phyloP scores from a whole-genome alignment of 2,329 filamentous ascomycete species.

The Rutstroemia sydowiana region DNA sequence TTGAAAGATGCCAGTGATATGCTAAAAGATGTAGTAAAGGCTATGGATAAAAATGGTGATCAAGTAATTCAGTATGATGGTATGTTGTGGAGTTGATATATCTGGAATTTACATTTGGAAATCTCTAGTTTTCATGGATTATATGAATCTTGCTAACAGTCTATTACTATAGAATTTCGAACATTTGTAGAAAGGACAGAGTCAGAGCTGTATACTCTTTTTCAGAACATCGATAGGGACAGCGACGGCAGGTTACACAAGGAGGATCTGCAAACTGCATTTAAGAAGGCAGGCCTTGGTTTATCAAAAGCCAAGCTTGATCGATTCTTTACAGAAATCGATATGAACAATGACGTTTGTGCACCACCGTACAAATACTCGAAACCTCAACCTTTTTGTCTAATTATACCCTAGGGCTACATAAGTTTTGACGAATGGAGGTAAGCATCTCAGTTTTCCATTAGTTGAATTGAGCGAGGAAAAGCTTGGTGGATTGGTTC shows the following conservation, averaged over 20 bases:
- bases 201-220: conserved; percentile 71
- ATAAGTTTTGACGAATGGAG: conserved; percentile 96
- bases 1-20: conserved; percentile 88
- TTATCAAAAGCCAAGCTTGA: conserved; percentile 72
- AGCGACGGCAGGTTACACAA: conserved; percentile 81
- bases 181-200: conserved; percentile 84
- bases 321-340: conserved; percentile 83
- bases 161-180: conserved; percentile 63
- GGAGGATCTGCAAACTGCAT: conserved; percentile 72
- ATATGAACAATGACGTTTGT: conserved; percentile 67
- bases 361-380: background rate
- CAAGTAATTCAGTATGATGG: conserved; percentile 87
- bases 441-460: conserved; percentile 44
- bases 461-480: background rate
- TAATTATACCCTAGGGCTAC: conserved; percentile 34
- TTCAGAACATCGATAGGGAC: conserved; percentile 80
- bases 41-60: conserved; percentile 81
- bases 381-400: conserved; percentile 1
- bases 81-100: conserved; percentile 35
- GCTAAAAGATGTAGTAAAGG: conserved; percentile 69
- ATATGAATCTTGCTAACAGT: background rate
- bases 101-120: background rate
- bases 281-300: conserved; percentile 68
- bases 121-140: background rate
- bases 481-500: too few species aligned